A percentile compares a stretch with the other conserved stretches of the same genome.
phyloP scores from a whole-genome alignment of 768 basidiomycete genomes.

The Suillus ampliporus region DNA sequence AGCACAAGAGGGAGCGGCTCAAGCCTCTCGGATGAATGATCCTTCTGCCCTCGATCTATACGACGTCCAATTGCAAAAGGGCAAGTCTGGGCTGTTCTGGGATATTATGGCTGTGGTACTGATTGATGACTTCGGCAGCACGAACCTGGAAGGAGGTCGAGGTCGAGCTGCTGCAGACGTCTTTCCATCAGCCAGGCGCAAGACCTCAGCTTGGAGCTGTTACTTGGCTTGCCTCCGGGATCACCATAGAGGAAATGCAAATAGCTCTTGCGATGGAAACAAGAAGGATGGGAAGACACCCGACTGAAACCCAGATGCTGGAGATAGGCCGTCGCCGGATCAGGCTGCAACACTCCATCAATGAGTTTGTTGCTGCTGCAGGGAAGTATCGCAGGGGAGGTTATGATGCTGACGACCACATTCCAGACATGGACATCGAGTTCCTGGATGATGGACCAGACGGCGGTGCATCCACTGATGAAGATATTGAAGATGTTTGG shows the following conservation, averaged over 20 bases:
- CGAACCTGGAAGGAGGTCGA: neutral
- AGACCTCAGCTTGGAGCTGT: too few species aligned
- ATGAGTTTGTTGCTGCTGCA: neutral
- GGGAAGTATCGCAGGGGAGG: too few species aligned
- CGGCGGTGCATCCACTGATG: too few species aligned
- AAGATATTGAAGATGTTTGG: too few species aligned
- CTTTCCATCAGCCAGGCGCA: too few species aligned
- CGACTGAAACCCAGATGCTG: neutral
- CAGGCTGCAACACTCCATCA: neutral
- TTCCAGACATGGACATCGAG: too few species aligned
- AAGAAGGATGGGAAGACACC: neutral
- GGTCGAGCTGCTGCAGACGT: too few species aligned
- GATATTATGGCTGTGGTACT: too few species aligned
- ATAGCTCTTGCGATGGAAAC: neutral
- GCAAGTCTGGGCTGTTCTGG: neutral
- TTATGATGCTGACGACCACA: too few species aligned
- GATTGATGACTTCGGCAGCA: neutral
- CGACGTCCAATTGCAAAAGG: constrained; percentile 5
- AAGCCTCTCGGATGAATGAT: neutral
- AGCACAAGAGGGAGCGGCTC: neutral
- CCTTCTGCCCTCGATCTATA: neutral
- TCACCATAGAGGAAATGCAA: neutral
- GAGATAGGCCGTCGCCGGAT: neutral
- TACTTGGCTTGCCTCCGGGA: too few species aligned
- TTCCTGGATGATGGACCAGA: too few species aligned